Evolutionary conservation across 257 asterid species (phyloP).

Genomic region (Penstemon barbatus): DNA sequence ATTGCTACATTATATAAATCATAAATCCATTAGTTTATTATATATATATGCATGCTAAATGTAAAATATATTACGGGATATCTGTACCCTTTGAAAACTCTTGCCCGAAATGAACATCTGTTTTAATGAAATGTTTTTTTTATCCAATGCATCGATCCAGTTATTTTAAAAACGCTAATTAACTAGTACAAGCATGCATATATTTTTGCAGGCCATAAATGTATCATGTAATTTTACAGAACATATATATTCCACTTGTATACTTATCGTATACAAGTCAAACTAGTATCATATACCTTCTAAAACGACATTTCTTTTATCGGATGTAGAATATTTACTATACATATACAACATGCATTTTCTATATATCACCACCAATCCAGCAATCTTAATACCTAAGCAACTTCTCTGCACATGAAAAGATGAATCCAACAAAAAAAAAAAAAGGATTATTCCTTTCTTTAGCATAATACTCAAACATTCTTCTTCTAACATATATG

Average conservation of each 20-base stretch:
- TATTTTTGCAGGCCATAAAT: too few relatives aligned
- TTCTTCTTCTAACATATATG: background rate
- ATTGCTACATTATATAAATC: too few relatives aligned
- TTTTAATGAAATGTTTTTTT: too few relatives aligned
- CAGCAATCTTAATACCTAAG: constrained; percentile 29
- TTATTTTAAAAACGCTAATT: too few relatives aligned
- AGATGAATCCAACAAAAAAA: background rate
- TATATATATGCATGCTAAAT: too few relatives aligned
- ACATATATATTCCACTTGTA: constrained; percentile 7
- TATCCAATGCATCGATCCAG: too few relatives aligned
- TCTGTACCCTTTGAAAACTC: too few relatives aligned
- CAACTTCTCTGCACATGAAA: constrained; percentile 21
- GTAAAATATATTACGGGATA: too few relatives aligned
- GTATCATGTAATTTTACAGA: too few relatives aligned
- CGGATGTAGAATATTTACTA: background rate
- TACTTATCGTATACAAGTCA: constrained; percentile 29
- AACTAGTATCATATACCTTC: constrained; percentile 36
- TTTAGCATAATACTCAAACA: constrained; percentile 33
- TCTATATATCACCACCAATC: background rate
- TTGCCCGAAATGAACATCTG: too few relatives aligned
- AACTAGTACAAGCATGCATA: too few relatives aligned
- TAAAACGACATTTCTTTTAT: constrained; percentile 3
- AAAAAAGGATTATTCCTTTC: constrained; percentile 43
- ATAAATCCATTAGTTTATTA: too few relatives aligned
- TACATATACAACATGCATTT: background rate